Conservation (phyloP, 768 basidiomycete species). For the Kwoniella newhampshirensis region DNA sequence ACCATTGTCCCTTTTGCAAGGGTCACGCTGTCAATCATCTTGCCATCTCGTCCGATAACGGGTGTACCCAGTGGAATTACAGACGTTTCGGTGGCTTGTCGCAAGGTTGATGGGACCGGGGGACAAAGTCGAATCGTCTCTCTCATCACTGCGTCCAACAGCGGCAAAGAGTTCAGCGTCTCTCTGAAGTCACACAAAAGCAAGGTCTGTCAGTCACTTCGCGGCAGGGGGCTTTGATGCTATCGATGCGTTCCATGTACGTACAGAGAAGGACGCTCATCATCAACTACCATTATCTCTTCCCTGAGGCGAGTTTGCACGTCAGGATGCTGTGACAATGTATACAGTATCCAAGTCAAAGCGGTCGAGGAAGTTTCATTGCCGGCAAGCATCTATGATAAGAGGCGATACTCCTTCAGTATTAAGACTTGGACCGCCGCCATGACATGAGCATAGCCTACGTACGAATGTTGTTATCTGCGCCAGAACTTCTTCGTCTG, state of each 20-base stretch:
- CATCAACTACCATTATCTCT: slow-evolving; percentile 60
- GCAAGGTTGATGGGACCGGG: slow-evolving; percentile 44
- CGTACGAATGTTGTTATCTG: slow-evolving; percentile 46
- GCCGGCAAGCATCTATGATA: slow-evolving; percentile 57
- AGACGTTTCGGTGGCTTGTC: slow-evolving; percentile 28
- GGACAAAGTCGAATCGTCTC: slow-evolving; percentile 41
- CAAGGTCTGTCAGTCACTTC: slow-evolving; percentile 23
- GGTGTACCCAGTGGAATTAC: slow-evolving; percentile 46
- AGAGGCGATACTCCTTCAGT: background rate
- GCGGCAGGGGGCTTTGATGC: background rate
- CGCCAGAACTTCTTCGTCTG: slow-evolving; percentile 66
- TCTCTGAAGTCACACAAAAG: slow-evolving; percentile 55
- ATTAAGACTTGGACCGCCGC: background rate
- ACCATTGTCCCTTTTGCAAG: slow-evolving; percentile 44
- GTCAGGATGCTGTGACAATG: slow-evolving; percentile 67
- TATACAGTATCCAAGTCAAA: slow-evolving; percentile 77
- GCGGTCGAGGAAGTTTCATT: slow-evolving; percentile 82
- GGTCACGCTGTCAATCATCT: slow-evolving; percentile 43
- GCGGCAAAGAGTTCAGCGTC: slow-evolving; percentile 64
- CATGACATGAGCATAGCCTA: background rate
- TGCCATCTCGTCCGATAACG: slow-evolving; percentile 43
- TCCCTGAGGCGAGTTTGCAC: slow-evolving; percentile 69
- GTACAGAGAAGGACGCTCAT: slow-evolving; percentile 50
- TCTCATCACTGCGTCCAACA: slow-evolving; percentile 68
- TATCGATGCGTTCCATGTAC: slow-evolving; percentile 5